phyloP scores from a whole-genome alignment of 2,329 filamentous ascomycete species.

The Ophiosphaerella korrae region DNA sequence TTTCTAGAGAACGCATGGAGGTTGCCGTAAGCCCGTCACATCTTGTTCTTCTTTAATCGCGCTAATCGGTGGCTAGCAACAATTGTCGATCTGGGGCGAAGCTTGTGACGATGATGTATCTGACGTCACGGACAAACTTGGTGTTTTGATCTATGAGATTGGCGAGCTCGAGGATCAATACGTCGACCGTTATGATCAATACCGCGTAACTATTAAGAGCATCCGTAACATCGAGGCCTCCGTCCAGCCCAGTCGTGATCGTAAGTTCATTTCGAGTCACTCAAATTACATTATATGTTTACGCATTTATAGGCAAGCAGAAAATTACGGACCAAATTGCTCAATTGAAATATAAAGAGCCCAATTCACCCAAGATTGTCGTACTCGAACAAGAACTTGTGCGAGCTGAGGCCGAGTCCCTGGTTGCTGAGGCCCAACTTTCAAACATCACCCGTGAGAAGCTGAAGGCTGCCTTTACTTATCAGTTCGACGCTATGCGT shows the following conservation, averaged over 20 bases:
- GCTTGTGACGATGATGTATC: conserved; percentile 95
- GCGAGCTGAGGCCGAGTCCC: conserved; percentile 96
- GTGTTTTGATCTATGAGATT: conserved; percentile 96
- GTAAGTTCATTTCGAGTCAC: conserved; percentile 60
- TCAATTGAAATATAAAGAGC: conserved; percentile 99
- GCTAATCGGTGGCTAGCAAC: conserved; percentile 68
- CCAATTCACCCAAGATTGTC: conserved; percentile 95
- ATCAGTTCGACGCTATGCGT: conserved; percentile 95
- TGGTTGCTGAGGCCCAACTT: conserved; percentile 95
- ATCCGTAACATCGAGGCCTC: conserved; percentile 99
- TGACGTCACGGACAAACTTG: conserved; percentile 98
- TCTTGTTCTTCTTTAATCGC: conserved; percentile 4
- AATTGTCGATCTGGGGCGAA: conserved; percentile 98
- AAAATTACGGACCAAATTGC: conserved; percentile 99
- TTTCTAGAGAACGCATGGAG: conserved; percentile 96
- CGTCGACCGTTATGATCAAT: conserved; percentile 98
- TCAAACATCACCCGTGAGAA: conserved; percentile 99
- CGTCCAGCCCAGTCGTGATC: conserved; percentile 95
- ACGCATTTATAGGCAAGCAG: conserved; percentile 74
- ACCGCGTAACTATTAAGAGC: conserved; percentile 98
- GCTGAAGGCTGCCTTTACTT: conserved; percentile 96
- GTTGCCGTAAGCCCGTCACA: conserved; percentile 75
- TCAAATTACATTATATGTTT: background rate
- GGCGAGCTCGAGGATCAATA: conserved; percentile 98
- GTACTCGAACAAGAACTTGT: conserved; percentile 98